These are phyloP conservation scores for Tremellales sp. DNA, from an alignment of 1,284 basidiomycete genomes.

Conservation along the genomic window DNA sequence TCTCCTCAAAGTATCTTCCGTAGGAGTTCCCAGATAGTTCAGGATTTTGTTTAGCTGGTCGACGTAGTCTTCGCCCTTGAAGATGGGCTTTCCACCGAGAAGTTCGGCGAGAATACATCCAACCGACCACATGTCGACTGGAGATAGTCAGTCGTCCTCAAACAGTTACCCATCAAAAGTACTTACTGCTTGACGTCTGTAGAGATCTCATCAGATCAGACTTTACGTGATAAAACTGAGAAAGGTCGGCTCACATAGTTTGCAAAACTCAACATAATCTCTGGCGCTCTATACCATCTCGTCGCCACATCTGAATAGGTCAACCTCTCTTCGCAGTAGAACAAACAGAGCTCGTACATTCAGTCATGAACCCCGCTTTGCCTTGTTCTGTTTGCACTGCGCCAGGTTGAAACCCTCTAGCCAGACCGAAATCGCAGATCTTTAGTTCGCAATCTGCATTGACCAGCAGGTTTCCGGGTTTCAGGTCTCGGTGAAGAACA, in stretches of 20 bases:
- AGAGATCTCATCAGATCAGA: background rate
- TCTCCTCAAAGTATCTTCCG: constrained; percentile 89
- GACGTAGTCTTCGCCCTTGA: constrained; percentile 97
- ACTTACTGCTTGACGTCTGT: constrained; percentile 53
- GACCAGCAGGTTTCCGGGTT: constrained; percentile 89
- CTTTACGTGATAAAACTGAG: background rate
- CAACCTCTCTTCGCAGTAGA: background rate
- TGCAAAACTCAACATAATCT: constrained; percentile 96
- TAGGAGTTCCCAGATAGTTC: constrained; percentile 94
- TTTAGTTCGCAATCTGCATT: constrained; percentile 98
- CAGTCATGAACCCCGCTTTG: constrained; percentile 98
- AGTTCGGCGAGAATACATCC: constrained; percentile 98
- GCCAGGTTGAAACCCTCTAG: constrained; percentile 84
- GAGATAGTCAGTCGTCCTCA: constrained; percentile 7
- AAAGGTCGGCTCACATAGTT: constrained; percentile 70
- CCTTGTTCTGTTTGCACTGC: constrained; percentile 59
- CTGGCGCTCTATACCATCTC: constrained; percentile 92
- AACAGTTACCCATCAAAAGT: background rate
- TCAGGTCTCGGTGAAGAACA: constrained; percentile 95
- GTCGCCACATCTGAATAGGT: constrained; percentile 68
- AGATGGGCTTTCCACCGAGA: constrained; percentile 94
- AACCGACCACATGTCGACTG: constrained; percentile 96
- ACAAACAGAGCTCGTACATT: constrained; percentile 56
- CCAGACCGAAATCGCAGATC: constrained; percentile 98
- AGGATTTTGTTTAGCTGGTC: constrained; percentile 99